A percentile compares a stretch with the other conserved stretches of the same genome.
Evolutionary conservation across 2,329 filamentous ascomycete genomes (phyloP).

Genomic region (Beauveria varroae): DNA sequence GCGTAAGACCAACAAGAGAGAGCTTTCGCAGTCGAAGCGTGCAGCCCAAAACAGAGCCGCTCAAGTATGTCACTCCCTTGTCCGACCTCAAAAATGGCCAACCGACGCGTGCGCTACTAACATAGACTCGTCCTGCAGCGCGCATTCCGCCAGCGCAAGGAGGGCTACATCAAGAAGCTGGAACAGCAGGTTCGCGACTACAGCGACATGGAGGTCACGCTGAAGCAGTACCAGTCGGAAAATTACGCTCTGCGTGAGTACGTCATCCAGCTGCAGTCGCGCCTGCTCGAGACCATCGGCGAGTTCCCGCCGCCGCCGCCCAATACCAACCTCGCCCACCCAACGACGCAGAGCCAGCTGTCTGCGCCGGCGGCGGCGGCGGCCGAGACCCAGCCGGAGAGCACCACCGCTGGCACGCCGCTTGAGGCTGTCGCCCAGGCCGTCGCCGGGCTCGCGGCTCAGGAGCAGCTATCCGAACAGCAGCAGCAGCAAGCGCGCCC

Average conservation of each 20-base stretch:
- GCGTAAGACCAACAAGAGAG: constrained; percentile 66
- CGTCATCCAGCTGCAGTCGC: constrained; percentile 80
- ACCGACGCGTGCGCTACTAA: not conserved
- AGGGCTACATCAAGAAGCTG: constrained; percentile 95
- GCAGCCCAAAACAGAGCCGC: constrained; percentile 95
- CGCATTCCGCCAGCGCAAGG: constrained; percentile 94
- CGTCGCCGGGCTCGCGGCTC: constrained; percentile 34
- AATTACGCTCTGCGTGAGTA: constrained; percentile 91
- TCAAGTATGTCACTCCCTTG: constrained; percentile 58
- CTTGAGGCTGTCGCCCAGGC: constrained; percentile 46
- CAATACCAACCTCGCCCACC: constrained; percentile 47
- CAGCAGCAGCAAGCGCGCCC: constrained; percentile 23
- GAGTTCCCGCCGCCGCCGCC: constrained; percentile 79
- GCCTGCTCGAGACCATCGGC: constrained; percentile 73
- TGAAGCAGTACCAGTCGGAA: constrained; percentile 75
- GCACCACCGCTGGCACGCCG: constrained; percentile 27
- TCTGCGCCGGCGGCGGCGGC: not conserved
- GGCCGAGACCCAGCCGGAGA: constrained; percentile 10
- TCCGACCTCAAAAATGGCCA: not conserved
- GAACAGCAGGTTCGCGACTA: constrained; percentile 88
- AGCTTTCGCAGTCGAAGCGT: constrained; percentile 90
- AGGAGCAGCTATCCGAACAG: constrained; percentile 30
- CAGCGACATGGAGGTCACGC: constrained; percentile 65
- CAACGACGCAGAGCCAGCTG: constrained; percentile 19
- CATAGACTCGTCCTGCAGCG: constrained; percentile 47